Percentiles rank a stretch among this genome's conserved stretches.
phyloP scores from a whole-genome alignment of 1,284 basidiomycete genomes.

The Hypsizygus ulmarius region DNA sequence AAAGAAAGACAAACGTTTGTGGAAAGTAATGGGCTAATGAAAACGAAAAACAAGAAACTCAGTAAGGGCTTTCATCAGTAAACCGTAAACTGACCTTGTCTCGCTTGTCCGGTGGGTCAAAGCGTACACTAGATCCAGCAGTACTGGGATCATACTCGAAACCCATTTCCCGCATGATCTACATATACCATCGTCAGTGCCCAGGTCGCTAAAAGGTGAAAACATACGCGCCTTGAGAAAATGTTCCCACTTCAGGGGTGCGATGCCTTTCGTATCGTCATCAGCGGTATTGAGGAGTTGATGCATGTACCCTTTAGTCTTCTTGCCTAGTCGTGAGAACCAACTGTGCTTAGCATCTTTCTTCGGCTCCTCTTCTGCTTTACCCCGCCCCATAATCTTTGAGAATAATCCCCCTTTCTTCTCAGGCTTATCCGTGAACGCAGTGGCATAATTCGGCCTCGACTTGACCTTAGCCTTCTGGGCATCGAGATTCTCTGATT shows the following conservation, averaged over 20 bases:
- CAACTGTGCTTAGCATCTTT: constrained; percentile 47
- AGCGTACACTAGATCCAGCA: constrained; percentile 78
- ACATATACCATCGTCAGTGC: not conserved
- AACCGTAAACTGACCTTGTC: constrained; percentile 45
- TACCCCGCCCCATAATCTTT: constrained; percentile 41
- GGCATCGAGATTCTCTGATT: constrained; percentile 44
- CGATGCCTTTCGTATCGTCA: constrained; percentile 53
- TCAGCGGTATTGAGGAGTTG: constrained; percentile 58
- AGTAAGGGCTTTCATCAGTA: constrained; percentile 7
- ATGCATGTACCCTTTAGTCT: constrained; percentile 56
- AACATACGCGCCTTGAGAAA: constrained; percentile 34
- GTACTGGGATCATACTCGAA: constrained; percentile 70
- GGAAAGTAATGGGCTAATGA: constrained; percentile 65
- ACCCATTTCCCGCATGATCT: constrained; percentile 78
- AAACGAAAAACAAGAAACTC: constrained; percentile 6
- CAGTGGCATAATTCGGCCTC: constrained; percentile 52
- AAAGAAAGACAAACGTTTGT: constrained; percentile 58
- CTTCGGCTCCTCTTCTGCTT: constrained; percentile 28
- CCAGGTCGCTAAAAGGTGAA: not conserved
- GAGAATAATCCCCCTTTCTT: constrained; percentile 46
- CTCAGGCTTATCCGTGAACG: constrained; percentile 42
- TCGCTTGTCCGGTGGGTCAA: constrained; percentile 63
- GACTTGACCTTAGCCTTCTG: constrained; percentile 69
- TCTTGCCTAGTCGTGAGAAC: constrained; percentile 59
- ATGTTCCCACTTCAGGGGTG: constrained; percentile 71